Evolutionary conservation across 805 yeast genomes (phyloP).

Genomic region (Yarrowia porcina): DNA sequence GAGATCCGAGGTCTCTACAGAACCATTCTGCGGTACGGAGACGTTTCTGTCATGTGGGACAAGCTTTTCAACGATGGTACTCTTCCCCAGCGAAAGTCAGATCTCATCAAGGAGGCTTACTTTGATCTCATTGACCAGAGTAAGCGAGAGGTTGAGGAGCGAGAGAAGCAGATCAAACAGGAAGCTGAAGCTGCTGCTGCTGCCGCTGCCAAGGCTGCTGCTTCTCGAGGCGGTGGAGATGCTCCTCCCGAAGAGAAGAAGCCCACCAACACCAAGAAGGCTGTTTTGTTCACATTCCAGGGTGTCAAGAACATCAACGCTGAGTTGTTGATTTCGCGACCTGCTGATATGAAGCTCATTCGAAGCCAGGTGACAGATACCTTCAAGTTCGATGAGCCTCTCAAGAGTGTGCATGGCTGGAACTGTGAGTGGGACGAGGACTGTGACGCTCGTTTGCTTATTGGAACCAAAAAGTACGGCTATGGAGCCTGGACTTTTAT

Average conservation of each 20-base stretch:
- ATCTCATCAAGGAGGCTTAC: conserved; percentile 68
- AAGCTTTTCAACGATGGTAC: conserved; percentile 87
- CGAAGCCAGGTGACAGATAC: conserved; percentile 49
- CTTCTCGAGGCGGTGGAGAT: conserved; percentile 39
- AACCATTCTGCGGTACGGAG: conserved; percentile 78
- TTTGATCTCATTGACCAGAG: conserved; percentile 67
- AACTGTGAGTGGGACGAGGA: conserved; percentile 75
- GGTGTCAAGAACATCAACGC: conserved; percentile 90
- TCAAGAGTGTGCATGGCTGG: conserved; percentile 90
- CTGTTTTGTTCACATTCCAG: conserved; percentile 80
- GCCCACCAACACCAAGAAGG: conserved; percentile 81
- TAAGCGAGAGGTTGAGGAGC: conserved; percentile 53
- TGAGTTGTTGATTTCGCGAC: conserved; percentile 76
- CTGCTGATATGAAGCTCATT: conserved; percentile 73
- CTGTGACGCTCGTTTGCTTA: conserved; percentile 82
- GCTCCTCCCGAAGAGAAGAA: conserved; percentile 44
- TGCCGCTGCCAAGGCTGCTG: conserved; percentile 37
- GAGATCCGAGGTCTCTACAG: conserved; percentile 84
- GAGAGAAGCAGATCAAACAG: conserved; percentile 41
- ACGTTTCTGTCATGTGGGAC: conserved; percentile 69
- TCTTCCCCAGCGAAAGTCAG: conserved; percentile 78
- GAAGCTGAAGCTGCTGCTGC: conserved; percentile 35
- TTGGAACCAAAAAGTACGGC: conserved; percentile 90
- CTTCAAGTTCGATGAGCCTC: conserved; percentile 58
- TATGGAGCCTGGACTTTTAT: conserved; percentile 94